Evolutionary conservation across 768 basidiomycete species (phyloP).

Genomic region (Boletus insuetus): DNA sequence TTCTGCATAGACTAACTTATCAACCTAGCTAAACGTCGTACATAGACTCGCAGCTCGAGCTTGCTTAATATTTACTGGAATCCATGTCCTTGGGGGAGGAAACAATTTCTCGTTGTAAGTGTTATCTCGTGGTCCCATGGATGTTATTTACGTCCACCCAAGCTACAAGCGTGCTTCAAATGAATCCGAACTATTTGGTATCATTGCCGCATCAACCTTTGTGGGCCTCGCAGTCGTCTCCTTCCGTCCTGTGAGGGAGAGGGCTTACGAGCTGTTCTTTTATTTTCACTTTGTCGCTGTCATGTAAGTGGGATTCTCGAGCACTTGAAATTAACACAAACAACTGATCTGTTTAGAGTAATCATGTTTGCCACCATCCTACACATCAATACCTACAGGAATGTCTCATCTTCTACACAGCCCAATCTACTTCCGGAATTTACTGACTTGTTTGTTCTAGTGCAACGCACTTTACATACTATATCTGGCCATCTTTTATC

Average conservation of each 20-base stretch:
- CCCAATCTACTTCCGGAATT: neutral
- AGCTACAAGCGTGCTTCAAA: conserved; percentile 6
- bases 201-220: conserved; percentile 37
- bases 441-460: conserved; percentile 14
- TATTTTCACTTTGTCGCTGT: conserved; percentile 43
- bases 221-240: conserved; percentile 42
- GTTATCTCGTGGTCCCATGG: neutral
- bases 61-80: conserved; percentile 45
- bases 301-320: conserved; percentile 27
- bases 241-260: conserved; percentile 48
- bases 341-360: conserved; percentile 29
- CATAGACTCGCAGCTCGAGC: conserved; percentile 49
- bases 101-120: conserved; percentile 15
- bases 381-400: conserved; percentile 35
- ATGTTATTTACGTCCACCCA: neutral
- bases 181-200: conserved; percentile 27
- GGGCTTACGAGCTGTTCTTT: conserved; percentile 50
- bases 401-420: conserved; percentile 27
- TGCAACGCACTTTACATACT: conserved; percentile 18
- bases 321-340: conserved; percentile 28
- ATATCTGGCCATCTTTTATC: conserved; percentile 49
- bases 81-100: conserved; percentile 39
- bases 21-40: conserved; percentile 32
- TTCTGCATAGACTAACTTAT: neutral
- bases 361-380: conserved; percentile 38